phyloP scores from a whole-genome alignment of 208 protist genomes.

The Naegleria gruberi region DNA sequence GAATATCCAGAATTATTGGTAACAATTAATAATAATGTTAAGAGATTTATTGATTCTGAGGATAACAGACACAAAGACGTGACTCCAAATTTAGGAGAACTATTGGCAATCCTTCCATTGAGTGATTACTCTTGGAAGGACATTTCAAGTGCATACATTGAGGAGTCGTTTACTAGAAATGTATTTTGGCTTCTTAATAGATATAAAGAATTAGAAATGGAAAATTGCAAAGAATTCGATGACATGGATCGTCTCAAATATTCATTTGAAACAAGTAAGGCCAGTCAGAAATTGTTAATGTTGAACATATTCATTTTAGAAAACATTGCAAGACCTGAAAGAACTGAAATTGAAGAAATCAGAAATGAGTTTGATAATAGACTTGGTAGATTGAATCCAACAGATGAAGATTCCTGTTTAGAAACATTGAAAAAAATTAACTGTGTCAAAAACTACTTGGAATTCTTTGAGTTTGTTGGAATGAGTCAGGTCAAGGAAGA shows the following conservation, averaged over 20 bases:
- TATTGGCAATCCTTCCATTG: neutral
- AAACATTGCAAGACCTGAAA: neutral
- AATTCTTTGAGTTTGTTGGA: neutral
- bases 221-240: neutral
- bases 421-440: neutral
- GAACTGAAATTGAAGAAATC: neutral
- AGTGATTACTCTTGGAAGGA: neutral
- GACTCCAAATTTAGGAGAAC: slow-evolving; percentile 15
- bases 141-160: neutral
- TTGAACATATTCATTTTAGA: neutral
- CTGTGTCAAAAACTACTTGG: neutral
- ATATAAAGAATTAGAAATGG: slow-evolving; percentile 11
- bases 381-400: neutral
- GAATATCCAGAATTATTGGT: slow-evolving; percentile 31
- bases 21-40: slow-evolving; percentile 26
- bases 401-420: neutral
- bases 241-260: slow-evolving; percentile 12
- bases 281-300: neutral
- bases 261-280: neutral
- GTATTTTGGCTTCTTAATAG: slow-evolving; percentile 14
- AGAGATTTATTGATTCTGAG: slow-evolving; percentile 30
- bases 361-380: neutral
- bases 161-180: slow-evolving; percentile 17
- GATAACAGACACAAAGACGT: slow-evolving; percentile 35
- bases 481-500: neutral